Percentiles rank a stretch among this genome's conserved stretches.
Evolutionary conservation across 2,329 filamentous ascomycete genomes (phyloP).

Genomic region (Colletotrichum lindemuthianum): DNA sequence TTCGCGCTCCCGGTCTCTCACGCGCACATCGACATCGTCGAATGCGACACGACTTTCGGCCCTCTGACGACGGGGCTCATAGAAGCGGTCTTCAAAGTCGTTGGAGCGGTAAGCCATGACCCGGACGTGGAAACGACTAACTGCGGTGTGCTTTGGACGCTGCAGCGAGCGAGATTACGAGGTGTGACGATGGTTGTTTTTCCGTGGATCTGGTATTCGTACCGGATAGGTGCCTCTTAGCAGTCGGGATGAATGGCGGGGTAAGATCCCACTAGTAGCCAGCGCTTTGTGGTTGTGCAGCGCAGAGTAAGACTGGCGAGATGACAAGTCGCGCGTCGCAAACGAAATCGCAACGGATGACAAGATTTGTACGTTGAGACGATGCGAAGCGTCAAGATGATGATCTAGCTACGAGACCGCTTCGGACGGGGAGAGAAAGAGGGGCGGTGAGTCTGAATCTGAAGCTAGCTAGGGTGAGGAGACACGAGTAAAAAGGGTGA

Average conservation of each 20-base stretch:
- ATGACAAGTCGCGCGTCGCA: constrained; percentile 15
- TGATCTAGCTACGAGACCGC: constrained; percentile 10
- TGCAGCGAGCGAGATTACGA: constrained; percentile 9
- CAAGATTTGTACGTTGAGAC: too few species aligned
- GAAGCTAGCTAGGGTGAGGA: constrained; percentile 3
- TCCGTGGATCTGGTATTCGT: neutral
- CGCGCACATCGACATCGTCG: constrained; percentile 48
- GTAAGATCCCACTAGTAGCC: constrained; percentile 7
- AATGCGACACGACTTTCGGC: constrained; percentile 40
- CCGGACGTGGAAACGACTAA: neutral
- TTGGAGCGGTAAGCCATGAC: constrained; percentile 29
- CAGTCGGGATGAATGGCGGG: constrained; percentile 34
- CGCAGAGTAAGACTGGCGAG: constrained; percentile 19
- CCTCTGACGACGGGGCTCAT: constrained; percentile 44
- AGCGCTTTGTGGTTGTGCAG: constrained; percentile 24
- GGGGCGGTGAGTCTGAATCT: constrained; percentile 1
- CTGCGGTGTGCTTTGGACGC: neutral
- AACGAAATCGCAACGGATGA: constrained; percentile 1
- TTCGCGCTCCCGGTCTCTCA: constrained; percentile 56
- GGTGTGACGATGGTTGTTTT: constrained; percentile 17
- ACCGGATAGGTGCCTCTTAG: neutral
- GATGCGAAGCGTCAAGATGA: neutral
- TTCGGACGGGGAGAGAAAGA: constrained; percentile 16
- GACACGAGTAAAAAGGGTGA: constrained; percentile 1
- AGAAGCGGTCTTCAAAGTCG: constrained; percentile 38